Conservation (phyloP, 345 rosid genomes). For the Corchorus olitorius region DNA sequence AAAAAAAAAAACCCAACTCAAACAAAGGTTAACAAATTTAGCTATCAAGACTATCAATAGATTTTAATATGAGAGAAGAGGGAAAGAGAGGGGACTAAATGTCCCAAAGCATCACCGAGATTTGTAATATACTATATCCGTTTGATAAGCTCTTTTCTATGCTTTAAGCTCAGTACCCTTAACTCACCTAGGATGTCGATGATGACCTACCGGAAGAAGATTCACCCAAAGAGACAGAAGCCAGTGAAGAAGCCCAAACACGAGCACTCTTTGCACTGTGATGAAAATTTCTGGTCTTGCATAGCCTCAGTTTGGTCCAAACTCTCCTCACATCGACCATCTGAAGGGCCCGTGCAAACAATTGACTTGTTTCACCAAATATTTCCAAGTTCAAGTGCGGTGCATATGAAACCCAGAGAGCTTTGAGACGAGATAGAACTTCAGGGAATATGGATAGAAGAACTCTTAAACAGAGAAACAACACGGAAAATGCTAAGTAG, state of each 20-base stretch:
- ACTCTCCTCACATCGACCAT: constrained; percentile 83
- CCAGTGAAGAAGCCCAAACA: constrained; percentile 93
- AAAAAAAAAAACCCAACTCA: constrained; percentile 26
- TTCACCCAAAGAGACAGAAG: constrained; percentile 84
- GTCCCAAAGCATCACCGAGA: constrained; percentile 19
- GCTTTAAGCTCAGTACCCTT: constrained; percentile 10
- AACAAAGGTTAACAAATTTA: constrained; percentile 34
- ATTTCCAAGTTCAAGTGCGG: constrained; percentile 79
- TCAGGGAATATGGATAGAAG: constrained; percentile 48
- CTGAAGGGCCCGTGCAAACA: constrained; percentile 61
- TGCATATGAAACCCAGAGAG: constrained; percentile 54
- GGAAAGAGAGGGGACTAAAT: constrained; percentile 16
- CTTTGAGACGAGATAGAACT: constrained; percentile 52
- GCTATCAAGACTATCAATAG: constrained; percentile 27
- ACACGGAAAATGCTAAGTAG: constrained; percentile 49
- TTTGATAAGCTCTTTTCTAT: constrained; percentile 28
- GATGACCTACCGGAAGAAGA: constrained; percentile 64
- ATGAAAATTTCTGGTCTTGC: constrained; percentile 77
- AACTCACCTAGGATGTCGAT: constrained; percentile 32
- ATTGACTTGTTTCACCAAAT: constrained; percentile 85
- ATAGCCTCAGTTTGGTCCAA: constrained; percentile 69
- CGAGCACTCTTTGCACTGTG: constrained; percentile 73
- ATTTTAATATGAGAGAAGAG: constrained; percentile 13
- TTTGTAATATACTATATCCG: constrained; percentile 21
- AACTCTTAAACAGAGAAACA: constrained; percentile 58